phyloP scores from a whole-genome alignment of 768 basidiomycete genomes.

The Gymnopilus junonius region DNA sequence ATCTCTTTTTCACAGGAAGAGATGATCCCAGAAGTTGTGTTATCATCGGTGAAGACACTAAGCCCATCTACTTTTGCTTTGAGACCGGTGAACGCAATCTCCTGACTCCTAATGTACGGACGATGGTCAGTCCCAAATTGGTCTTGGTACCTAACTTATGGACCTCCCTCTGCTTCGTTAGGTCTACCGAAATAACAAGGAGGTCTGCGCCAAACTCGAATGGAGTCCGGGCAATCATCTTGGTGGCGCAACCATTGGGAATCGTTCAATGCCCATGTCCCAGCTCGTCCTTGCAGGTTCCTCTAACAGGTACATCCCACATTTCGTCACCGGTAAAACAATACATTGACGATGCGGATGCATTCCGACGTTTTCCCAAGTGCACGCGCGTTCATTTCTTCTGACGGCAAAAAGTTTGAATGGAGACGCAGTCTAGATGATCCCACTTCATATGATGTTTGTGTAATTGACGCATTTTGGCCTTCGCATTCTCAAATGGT shows the following conservation, averaged over 20 bases:
- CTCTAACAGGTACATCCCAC: conserved; percentile 45
- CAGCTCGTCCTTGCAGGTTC: conserved; percentile 62
- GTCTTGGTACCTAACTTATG: conserved; percentile 18
- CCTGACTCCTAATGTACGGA: conserved; percentile 45
- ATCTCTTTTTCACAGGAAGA: conserved; percentile 71
- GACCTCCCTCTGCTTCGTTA: conserved; percentile 19
- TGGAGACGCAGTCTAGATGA: conserved; percentile 61
- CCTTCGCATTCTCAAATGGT: conserved; percentile 7
- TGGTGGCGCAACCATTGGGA: conserved; percentile 59
- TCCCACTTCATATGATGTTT: conserved; percentile 64
- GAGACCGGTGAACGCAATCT: conserved; percentile 55
- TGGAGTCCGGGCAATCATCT: conserved; percentile 59
- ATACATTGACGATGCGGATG: conserved; percentile 12
- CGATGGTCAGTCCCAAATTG: conserved; percentile 45
- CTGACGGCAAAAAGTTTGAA: conserved; percentile 63
- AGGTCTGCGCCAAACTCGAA: conserved; percentile 51
- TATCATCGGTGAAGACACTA: conserved; percentile 67
- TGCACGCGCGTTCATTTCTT: conserved; percentile 61
- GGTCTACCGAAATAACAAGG: conserved; percentile 52
- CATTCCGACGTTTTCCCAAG: conserved; percentile 38
- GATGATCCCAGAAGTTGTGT: conserved; percentile 72
- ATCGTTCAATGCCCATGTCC: conserved; percentile 61
- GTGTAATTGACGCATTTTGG: conserved; percentile 24
- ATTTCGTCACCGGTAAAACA: conserved; percentile 10
- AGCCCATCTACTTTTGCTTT: conserved; percentile 67